Base-by-base conservation (phyloP, 164 flowering plant species). In the Liriodendron chinense region DNA sequence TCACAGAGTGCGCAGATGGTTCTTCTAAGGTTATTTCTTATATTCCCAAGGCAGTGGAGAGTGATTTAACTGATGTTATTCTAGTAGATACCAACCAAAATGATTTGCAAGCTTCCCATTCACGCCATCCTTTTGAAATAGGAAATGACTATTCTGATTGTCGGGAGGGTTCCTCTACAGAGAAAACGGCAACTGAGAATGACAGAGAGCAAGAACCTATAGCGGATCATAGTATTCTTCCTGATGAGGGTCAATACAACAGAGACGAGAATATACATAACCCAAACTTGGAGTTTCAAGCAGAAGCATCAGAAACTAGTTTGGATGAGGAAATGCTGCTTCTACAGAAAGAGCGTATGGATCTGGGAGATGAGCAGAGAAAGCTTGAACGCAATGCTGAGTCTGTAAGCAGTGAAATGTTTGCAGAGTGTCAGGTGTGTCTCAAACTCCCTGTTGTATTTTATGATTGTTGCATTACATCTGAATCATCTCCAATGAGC, bases 351-450 rank as follows among this genome's bases (percentile, higher is more conserved):
- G 98, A 94, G 75, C 79, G 80, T 74, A 67, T 74, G 48, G 73
- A 78, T 74, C 85, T 96, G 16, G 95, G 87, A 77, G 85, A 84
- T 78, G 96, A 94, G 86, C 97, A 90, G 82, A 90, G 85, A 76
- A 91, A 84, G 86, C 93, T 87, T 79, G 98, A 94, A 82, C 87
- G 99, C 22, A 89, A 94, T 89, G 98, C 96, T 12, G 99, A 91
- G 78, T 89, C 94, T 80, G 98, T 92, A 28, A 96, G 87, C 80
- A 85, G 91, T 79, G 99, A 96, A 78, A 93, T 96, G 98, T 96
- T 93, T 82, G 83, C 89, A 25, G 99, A 96, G 79, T 96, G 99
- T 75, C 99, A 96, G 97, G 99, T 96, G 13, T 73, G 82, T 74
- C 49, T 78, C 34, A 47, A 20, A 66, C 34, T 53, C 68, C 56